A percentile compares a stretch with the other conserved stretches of the same genome.
Evolutionary conservation across 805 yeast genomes (phyloP).

Genomic region (Jamesozyma jinghongensis): DNA sequence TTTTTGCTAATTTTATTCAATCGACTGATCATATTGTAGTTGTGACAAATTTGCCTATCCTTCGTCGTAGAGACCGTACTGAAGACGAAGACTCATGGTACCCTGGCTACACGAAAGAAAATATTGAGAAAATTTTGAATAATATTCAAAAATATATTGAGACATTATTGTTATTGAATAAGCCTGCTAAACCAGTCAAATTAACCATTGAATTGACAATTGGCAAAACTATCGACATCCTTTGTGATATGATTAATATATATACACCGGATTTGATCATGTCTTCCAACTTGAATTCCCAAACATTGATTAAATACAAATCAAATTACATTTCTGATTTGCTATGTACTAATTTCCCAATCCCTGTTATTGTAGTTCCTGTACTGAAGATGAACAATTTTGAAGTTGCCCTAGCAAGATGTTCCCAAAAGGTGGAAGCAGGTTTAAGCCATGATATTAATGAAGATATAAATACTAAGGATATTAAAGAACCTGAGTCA

Average conservation of each 20-base stretch:
- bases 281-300: slow-evolving; percentile 17
- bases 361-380: slow-evolving; percentile 26
- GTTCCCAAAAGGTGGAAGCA: neutral
- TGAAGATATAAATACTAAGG: neutral
- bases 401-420: slow-evolving; percentile 13
- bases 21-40: slow-evolving; percentile 62
- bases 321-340: slow-evolving; percentile 21
- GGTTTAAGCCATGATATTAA: neutral
- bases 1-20: slow-evolving; percentile 43
- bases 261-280: slow-evolving; percentile 29
- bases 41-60: slow-evolving; percentile 35
- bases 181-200: slow-evolving; percentile 18
- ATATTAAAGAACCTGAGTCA: neutral
- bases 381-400: slow-evolving; percentile 22
- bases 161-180: slow-evolving; percentile 9
- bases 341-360: slow-evolving; percentile 20
- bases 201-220: slow-evolving; percentile 28
- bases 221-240: slow-evolving; percentile 19
- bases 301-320: slow-evolving; percentile 12
- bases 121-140: slow-evolving; percentile 16
- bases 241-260: slow-evolving; percentile 25
- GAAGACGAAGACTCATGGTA: slow-evolving; percentile 20
- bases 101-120: slow-evolving; percentile 23
- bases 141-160: slow-evolving; percentile 17
- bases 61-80: slow-evolving; percentile 1